Base-by-base conservation (phyloP, 352 stramenopile species). In the Phytopythium vexans region DNA sequence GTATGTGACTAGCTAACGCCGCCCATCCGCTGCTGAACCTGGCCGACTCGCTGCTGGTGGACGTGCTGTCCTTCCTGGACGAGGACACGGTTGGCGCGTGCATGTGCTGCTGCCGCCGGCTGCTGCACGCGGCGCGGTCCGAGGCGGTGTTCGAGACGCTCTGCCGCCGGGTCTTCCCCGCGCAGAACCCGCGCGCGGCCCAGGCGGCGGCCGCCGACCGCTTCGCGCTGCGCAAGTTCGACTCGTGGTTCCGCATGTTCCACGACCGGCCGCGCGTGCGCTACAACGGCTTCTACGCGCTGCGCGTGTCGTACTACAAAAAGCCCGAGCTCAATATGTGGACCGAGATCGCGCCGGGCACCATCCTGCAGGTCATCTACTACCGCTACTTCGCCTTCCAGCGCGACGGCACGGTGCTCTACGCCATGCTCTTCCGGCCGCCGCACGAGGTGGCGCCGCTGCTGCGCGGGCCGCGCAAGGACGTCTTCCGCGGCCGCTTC, bases 311-410 rank as follows among this genome's bases (percentile, higher is more conserved):
- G 55, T 91, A 93, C 68, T 89, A 90, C 70, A 91, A 93, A 70
- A 90, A 88, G 58, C 80, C 82, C 10, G 80, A 93, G 65, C 64
- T 87, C 53, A 93, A 86, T 62, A 90, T 93, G 81, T 92, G 79
- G 80, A 84, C 65, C 32, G 82, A 92, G 10, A 75, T 88, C 16
- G 53, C 61, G 12, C 70, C 79, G 0, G 77, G 74, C 34, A 86
- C 82, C 57, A 89, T 93, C 59, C 65, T 93, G 9, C 79, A 86
- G 54, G 81, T 85, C 37, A 72, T 91, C 31, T 91, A 93, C 65
- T 93, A 93, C 64, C 77, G 82, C 43, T 91, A 91, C 59, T 89
- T 93, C 34, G 82, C 68, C 15, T 93, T 93, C 63, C 76, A 88
- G 49, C 68, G 76, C 35, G 72, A 93, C 44, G 82, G 80, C 31